Conservation (phyloP, 495 filamentous ascomycete genomes). For the Articulospora tetracladia region DNA sequence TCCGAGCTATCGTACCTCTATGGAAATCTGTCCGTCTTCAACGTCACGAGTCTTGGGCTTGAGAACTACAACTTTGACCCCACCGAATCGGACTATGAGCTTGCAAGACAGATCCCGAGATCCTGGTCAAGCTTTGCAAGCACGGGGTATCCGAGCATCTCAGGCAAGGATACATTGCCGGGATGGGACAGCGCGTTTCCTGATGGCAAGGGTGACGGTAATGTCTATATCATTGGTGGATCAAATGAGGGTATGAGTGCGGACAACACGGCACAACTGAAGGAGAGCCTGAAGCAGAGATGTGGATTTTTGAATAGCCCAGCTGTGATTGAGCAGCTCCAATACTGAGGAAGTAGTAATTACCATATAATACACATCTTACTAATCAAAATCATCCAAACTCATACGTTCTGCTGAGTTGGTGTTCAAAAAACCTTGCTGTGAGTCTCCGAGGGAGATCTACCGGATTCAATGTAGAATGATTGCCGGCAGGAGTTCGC, state of each 20-base stretch:
- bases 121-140: constrained; percentile 31
- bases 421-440: too few relatives aligned
- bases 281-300: constrained; percentile 4
- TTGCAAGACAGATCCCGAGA: constrained; percentile 25
- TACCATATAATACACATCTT: background rate
- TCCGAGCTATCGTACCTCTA: constrained; percentile 44
- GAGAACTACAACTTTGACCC: constrained; percentile 14
- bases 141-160: constrained; percentile 18
- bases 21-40: constrained; percentile 29
- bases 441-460: too few relatives aligned
- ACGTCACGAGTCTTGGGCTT: constrained; percentile 9
- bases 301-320: constrained; percentile 15
- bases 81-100: constrained; percentile 23
- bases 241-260: background rate
- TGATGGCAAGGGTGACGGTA: background rate
- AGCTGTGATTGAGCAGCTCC: constrained; percentile 16
- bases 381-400: too few relatives aligned
- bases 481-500: too few relatives aligned
- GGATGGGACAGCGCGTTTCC: constrained; percentile 24
- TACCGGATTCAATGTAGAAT: too few relatives aligned
- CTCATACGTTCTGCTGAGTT: too few relatives aligned
- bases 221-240: constrained; percentile 10
- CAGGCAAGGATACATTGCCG: constrained; percentile 24
- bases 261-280: background rate
- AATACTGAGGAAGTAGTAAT: background rate